A percentile compares a stretch with the other conserved stretches of the same genome.
Conservation (phyloP, 805 yeast genomes). For the Metschnikowia arizonensis region DNA sequence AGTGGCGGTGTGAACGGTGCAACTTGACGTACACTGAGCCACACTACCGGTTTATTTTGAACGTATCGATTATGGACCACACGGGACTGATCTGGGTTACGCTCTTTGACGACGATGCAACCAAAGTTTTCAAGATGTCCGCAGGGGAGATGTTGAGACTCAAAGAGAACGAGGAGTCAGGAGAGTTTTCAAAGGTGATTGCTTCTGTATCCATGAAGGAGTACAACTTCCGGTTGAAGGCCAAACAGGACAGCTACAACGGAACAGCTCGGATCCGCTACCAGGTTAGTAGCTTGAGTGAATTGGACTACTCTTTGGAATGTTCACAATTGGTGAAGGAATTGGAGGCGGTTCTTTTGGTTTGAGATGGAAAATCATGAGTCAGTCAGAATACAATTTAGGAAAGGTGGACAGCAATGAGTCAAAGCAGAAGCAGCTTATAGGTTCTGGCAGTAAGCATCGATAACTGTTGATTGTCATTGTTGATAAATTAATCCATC, state of each 20-base stretch:
- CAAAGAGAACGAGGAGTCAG: slow-evolving; percentile 35
- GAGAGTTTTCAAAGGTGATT: slow-evolving; percentile 43
- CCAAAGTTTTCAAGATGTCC: slow-evolving; percentile 55
- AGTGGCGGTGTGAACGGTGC: slow-evolving; percentile 95
- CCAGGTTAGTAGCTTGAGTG: slow-evolving; percentile 52
- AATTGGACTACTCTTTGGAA: slow-evolving; percentile 56
- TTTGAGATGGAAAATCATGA: too few species aligned
- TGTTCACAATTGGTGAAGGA: slow-evolving; percentile 51
- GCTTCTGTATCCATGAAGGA: slow-evolving; percentile 59
- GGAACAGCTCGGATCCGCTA: slow-evolving; percentile 75
- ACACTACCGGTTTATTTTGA: slow-evolving; percentile 71
- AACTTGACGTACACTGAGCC: slow-evolving; percentile 66
- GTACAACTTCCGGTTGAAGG: slow-evolving; percentile 71
- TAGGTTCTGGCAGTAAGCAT: too few species aligned
- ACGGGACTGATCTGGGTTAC: slow-evolving; percentile 86
- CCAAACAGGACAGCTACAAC: slow-evolving; percentile 78
- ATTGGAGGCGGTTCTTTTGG: slow-evolving; percentile 23
- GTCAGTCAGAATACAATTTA: too few species aligned
- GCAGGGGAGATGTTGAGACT: slow-evolving; percentile 59
- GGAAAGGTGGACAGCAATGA: too few species aligned
- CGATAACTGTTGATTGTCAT: too few species aligned
- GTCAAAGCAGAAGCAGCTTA: too few species aligned
- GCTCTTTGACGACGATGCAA: slow-evolving; percentile 81
- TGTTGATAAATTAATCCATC: too few species aligned
- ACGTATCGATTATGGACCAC: slow-evolving; percentile 71